phyloP scores from a whole-genome alignment of 2,329 filamentous ascomycete genomes.

The Colletotrichum sp. region DNA sequence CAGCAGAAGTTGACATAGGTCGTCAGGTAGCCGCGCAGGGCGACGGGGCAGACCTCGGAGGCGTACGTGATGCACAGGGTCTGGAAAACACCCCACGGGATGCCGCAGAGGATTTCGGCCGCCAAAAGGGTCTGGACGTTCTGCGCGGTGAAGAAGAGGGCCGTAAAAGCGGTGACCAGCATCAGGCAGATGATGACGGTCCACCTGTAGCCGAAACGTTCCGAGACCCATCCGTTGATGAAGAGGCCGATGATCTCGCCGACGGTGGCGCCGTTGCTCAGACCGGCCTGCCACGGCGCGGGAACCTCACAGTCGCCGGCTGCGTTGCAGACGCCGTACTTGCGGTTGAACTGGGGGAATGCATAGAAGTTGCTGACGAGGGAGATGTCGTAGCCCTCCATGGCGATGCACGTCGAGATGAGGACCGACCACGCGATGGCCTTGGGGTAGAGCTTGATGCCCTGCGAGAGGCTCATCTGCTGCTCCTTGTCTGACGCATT shows the following conservation, averaged over 20 bases:
- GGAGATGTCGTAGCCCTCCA: slow-evolving; percentile 89
- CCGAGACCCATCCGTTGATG: slow-evolving; percentile 68
- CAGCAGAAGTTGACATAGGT: slow-evolving; percentile 77
- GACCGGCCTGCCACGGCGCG: slow-evolving; percentile 65
- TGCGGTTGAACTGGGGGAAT: slow-evolving; percentile 60
- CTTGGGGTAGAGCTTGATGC: slow-evolving; percentile 83
- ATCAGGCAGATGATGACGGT: slow-evolving; percentile 64
- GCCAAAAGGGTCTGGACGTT: slow-evolving; percentile 62
- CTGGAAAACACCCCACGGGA: slow-evolving; percentile 66
- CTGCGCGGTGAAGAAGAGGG: slow-evolving; percentile 68
- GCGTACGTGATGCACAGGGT: slow-evolving; percentile 68
- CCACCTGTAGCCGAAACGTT: slow-evolving; percentile 70
- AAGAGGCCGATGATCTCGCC: slow-evolving; percentile 71
- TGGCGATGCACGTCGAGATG: slow-evolving; percentile 88
- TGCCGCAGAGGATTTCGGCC: slow-evolving; percentile 67
- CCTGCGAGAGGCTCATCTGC: slow-evolving; percentile 75
- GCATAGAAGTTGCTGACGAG: slow-evolving; percentile 82
- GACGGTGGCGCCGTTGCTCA: slow-evolving; percentile 62
- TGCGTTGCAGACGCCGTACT: slow-evolving; percentile 55
- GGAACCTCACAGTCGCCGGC: slow-evolving; percentile 59
- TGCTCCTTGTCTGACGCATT: slow-evolving; percentile 65
- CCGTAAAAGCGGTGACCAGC: slow-evolving; percentile 60
- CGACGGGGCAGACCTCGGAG: slow-evolving; percentile 74
- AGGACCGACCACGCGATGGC: slow-evolving; percentile 83
- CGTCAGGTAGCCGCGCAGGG: slow-evolving; percentile 72